phyloP scores from a whole-genome alignment of 129 eudicot genomes.

The Lactuca sativa region DNA sequence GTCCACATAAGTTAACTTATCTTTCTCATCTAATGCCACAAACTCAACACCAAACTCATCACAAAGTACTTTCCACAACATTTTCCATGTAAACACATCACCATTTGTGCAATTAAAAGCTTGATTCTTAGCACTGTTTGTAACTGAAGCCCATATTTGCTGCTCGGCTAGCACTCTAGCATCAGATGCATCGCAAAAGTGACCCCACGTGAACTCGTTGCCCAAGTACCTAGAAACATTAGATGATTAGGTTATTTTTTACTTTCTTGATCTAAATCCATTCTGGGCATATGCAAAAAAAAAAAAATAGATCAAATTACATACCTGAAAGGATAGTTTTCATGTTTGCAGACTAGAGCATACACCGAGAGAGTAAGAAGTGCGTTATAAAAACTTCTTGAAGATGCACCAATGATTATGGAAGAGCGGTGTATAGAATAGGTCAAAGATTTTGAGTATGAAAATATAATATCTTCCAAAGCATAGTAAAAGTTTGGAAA shows the following conservation, averaged over 20 bases:
- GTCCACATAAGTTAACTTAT: constrained; percentile 7
- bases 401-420: constrained; percentile 24
- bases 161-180: constrained; percentile 33
- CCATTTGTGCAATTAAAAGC: constrained; percentile 43
- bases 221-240: constrained; percentile 17
- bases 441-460: neutral
- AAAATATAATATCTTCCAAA: constrained; percentile 22
- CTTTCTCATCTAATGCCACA: constrained; percentile 6
- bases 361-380: constrained; percentile 4
- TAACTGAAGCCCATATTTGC: constrained; percentile 33
- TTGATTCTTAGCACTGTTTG: constrained; percentile 32
- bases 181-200: constrained; percentile 34
- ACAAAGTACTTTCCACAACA: constrained; percentile 27
- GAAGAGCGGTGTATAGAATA: constrained; percentile 26
- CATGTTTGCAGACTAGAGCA: constrained; percentile 25
- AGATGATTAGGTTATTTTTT: neutral
- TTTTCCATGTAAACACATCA: constrained; percentile 38
- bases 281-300: too few species aligned
- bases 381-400: neutral
- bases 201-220: constrained; percentile 30
- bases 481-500: constrained; percentile 23
- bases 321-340: constrained; percentile 22
- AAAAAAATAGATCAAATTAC: too few species aligned
- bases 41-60: constrained; percentile 26
- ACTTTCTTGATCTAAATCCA: too few species aligned